phyloP scores from a whole-genome alignment of 1,284 basidiomycete genomes.

The Cerrena zonata region DNA sequence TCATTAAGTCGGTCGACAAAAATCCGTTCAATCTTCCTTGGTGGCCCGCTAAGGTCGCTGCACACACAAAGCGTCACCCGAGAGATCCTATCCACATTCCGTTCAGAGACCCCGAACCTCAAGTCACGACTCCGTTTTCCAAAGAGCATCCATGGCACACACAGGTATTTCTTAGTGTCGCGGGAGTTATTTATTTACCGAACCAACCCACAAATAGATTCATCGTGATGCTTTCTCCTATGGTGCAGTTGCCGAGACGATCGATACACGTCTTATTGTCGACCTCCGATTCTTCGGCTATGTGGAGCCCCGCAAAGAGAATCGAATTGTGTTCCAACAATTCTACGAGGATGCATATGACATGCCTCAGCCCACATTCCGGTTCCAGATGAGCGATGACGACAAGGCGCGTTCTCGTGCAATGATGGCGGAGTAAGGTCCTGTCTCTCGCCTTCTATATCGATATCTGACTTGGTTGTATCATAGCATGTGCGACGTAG shows the following conservation, averaged over 20 bases:
- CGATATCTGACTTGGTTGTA: too few species aligned
- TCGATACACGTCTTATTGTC: conserved; percentile 20
- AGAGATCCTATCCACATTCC: conserved; percentile 19
- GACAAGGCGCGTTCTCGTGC: conserved; percentile 10
- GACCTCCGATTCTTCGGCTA: conserved; percentile 27
- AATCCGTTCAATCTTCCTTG: conserved; percentile 13
- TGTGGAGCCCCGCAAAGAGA: conserved; percentile 19
- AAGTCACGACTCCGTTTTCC: conserved; percentile 24
- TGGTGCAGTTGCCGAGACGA: conserved; percentile 21
- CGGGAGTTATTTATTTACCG: neutral
- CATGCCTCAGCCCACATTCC: conserved; percentile 34
- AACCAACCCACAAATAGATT: conserved; percentile 16
- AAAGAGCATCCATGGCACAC: conserved; percentile 27
- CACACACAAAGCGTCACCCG: conserved; percentile 26
- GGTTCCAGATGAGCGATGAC: conserved; percentile 15
- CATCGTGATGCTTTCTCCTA: conserved; percentile 31
- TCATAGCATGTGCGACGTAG: conserved; percentile 18
- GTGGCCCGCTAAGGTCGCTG: conserved; percentile 31
- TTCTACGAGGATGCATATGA: conserved; percentile 25
- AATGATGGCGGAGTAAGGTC: conserved; percentile 25
- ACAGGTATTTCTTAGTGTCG: conserved; percentile 11
- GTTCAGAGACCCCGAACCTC: conserved; percentile 28
- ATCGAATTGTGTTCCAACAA: conserved; percentile 22
- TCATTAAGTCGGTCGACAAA: conserved; percentile 8
- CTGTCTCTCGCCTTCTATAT: too few species aligned